Conservation (phyloP, 2,329 filamentous ascomycete genomes). For the Ophiostoma australiae region DNA sequence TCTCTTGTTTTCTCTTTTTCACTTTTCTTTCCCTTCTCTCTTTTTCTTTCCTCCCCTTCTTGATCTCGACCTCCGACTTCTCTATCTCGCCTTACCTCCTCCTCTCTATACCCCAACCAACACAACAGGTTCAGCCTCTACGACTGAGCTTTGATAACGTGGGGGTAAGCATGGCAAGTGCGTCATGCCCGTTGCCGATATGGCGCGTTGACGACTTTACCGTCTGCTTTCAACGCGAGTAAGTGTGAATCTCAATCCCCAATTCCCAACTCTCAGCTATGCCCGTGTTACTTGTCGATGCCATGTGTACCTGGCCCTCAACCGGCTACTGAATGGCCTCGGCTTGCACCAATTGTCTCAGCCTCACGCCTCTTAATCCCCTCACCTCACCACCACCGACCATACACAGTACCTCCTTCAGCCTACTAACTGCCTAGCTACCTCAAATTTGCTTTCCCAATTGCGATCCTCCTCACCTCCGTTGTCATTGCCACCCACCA, state of each 20-base stretch:
- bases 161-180: slow-evolving; percentile 44
- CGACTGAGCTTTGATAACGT: slow-evolving; percentile 18
- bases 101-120: neutral
- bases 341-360: slow-evolving; percentile 2
- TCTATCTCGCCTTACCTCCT: neutral
- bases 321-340: neutral
- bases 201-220: slow-evolving; percentile 62
- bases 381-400: neutral
- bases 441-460: slow-evolving; percentile 73
- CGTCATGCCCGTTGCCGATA: slow-evolving; percentile 53
- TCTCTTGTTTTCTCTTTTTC: neutral
- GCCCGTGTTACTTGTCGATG: neutral
- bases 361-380: neutral
- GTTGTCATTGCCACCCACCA: slow-evolving; percentile 60
- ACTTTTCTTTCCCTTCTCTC: slow-evolving; percentile 4
- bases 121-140: neutral
- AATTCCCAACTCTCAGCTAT: neutral
- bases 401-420: no score
- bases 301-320: neutral
- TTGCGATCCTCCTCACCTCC: slow-evolving; percentile 66
- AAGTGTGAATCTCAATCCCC: slow-evolving; percentile 35
- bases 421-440: slow-evolving; percentile 51
- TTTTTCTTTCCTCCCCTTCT: neutral
- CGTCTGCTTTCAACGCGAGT: slow-evolving; percentile 63
- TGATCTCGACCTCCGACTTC: neutral